Evolutionary conservation across 352 stramenopile species (phyloP).

Genomic region (Phytophthora meadii): DNA sequence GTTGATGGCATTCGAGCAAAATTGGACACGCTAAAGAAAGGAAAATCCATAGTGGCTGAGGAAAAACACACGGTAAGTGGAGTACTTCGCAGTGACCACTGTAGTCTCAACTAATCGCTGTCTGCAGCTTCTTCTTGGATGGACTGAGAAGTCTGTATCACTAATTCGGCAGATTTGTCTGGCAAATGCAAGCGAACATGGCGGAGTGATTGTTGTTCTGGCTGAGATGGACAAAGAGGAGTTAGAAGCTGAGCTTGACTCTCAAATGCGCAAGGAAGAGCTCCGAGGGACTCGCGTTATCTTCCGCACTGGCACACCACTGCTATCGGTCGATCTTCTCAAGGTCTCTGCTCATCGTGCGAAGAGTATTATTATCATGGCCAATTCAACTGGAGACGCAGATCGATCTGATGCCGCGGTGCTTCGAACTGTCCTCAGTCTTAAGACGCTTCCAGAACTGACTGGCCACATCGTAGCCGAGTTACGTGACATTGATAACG

Average conservation of each 20-base stretch:
- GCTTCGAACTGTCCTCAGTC: conserved; percentile 76
- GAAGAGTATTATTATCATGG: conserved; percentile 84
- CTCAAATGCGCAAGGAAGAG: conserved; percentile 60
- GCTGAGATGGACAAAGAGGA: conserved; percentile 79
- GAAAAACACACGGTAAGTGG: conserved; percentile 71
- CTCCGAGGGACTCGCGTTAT: conserved; percentile 77
- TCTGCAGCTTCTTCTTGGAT: conserved; percentile 81
- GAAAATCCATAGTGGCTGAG: conserved; percentile 83
- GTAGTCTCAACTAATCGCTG: neutral
- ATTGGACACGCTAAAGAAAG: conserved; percentile 90
- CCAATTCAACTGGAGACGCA: conserved; percentile 68
- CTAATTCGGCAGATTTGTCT: conserved; percentile 86
- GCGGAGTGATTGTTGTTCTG: conserved; percentile 81
- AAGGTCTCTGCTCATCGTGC: conserved; percentile 82
- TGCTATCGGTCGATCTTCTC: conserved; percentile 78
- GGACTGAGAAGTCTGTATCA: conserved; percentile 86
- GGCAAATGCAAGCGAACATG: conserved; percentile 88
- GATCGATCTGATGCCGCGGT: conserved; percentile 83
- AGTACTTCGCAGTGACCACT: neutral
- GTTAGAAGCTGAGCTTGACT: conserved; percentile 69
- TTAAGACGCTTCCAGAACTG: conserved; percentile 77
- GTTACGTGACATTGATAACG: conserved; percentile 88
- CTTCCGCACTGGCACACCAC: conserved; percentile 80
- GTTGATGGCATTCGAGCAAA: conserved; percentile 89
- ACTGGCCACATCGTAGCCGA: conserved; percentile 86